Evolutionary conservation across 306 rosid species (phyloP).

Genomic region (Bauhinia variegata): DNA sequence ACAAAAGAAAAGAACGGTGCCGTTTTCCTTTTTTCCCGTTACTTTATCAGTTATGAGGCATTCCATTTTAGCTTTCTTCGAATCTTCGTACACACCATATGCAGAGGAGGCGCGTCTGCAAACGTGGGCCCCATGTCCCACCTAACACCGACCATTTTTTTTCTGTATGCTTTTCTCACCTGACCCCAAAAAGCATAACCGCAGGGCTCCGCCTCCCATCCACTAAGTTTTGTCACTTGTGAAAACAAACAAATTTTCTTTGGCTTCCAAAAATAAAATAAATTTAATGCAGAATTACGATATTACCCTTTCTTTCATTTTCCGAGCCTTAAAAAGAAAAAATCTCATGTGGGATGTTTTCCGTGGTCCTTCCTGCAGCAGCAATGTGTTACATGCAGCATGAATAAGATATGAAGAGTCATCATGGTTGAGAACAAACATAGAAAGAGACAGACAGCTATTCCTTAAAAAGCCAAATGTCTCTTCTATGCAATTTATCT

Average conservation of each 20-base stretch:
- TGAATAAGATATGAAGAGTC: too few species aligned
- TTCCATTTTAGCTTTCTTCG: conserved; percentile 17
- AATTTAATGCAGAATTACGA: neutral
- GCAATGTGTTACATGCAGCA: too few species aligned
- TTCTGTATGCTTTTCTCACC: conserved; percentile 9
- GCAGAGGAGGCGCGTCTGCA: conserved; percentile 45
- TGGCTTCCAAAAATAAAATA: too few species aligned
- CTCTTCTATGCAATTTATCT: neutral
- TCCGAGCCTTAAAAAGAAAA: neutral
- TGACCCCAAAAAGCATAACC: conserved; percentile 14
- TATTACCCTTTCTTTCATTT: neutral
- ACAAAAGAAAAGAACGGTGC: neutral
- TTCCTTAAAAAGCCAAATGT: too few species aligned
- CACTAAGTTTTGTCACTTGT: too few species aligned
- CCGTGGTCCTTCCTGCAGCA: too few species aligned
- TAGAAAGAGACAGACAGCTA: too few species aligned
- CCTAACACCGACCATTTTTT: conserved; percentile 50
- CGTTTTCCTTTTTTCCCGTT: neutral
- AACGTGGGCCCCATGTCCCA: conserved; percentile 42
- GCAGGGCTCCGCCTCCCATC: too few species aligned
- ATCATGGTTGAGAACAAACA: too few species aligned
- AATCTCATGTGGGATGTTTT: too few species aligned
- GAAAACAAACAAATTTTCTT: too few species aligned
- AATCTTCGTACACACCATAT: conserved; percentile 21
- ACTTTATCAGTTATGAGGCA: neutral